Evolutionary conservation across 1,139 yeast species (phyloP), one percentile per base, ranked within the genome.

Genomic region (Candida tunisiensis): DNA sequence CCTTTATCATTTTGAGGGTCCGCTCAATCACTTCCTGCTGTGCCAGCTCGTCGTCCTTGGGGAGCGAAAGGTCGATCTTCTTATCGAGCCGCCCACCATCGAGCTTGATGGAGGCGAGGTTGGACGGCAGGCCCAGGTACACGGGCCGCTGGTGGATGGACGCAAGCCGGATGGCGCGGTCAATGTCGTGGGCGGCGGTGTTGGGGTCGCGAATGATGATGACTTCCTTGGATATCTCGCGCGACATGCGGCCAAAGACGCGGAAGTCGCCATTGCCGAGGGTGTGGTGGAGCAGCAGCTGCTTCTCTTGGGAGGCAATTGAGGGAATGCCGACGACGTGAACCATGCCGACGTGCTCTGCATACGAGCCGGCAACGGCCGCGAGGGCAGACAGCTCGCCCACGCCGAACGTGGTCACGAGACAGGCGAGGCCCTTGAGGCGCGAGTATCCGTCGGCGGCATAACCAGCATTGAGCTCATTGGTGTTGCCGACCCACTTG

Each of bases 231-330:
- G 77, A 63, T 45, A 79, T 73, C 51, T 70, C 63, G 37, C 69
- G 63, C 27, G 80, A 72, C 80, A 78, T 78, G 48, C 67, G 60
- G 53, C 65, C 66, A 63, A 77, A 79, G 27, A 73, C 88, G 27
- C 75, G 70, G 56, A 75, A 79, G 53, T 75, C 85, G 38, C 88
- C 85, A 55, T 79, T 75, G 44, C 92, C 93, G 44, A 74, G 60
- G 28, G 85, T 74, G 55, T 74, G 85, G 44, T 65, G 71, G 40
- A 63, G 52, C 47, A 50, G 53, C 45, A 69, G 51, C 41, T 67
- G 68, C 50, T 74, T 67, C 36, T 74, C 62, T 49, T 73, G 82
- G 15, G 91, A 64, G 10, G 73, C 54, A 25, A 66, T 53, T 8
- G 70, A 60, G 5, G 74, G 71, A 5, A 68, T 62, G 20, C 82